phyloP scores from a whole-genome alignment of 2,329 filamentous ascomycete genomes.

The Talaromyces sp. region DNA sequence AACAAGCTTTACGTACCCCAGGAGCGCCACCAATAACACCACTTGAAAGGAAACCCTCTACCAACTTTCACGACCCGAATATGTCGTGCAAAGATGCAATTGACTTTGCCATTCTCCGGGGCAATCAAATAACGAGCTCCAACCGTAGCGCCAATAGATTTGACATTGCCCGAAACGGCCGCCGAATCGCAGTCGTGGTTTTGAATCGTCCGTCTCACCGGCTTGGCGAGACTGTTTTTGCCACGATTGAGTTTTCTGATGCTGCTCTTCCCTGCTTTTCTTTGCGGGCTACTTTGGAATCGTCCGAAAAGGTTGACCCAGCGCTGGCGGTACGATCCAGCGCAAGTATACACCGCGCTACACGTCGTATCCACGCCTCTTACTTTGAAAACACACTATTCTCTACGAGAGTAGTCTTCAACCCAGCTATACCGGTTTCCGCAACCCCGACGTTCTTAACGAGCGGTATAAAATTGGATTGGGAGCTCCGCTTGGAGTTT shows the following conservation, averaged over 20 bases:
- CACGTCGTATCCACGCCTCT: constrained; percentile 71
- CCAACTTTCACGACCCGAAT: constrained; percentile 47
- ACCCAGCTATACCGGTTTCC: constrained; percentile 71
- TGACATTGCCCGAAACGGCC: constrained; percentile 88
- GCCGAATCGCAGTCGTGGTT: constrained; percentile 83
- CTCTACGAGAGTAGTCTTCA: constrained; percentile 71
- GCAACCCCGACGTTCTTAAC: constrained; percentile 92
- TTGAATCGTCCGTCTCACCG: constrained; percentile 83
- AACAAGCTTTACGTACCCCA: constrained; percentile 48
- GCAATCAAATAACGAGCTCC: constrained; percentile 61
- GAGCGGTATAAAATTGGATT: constrained; percentile 77
- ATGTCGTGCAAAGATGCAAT: constrained; percentile 75
- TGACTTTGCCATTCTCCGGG: constrained; percentile 80
- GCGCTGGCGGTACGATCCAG: constrained; percentile 77
- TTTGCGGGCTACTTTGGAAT: constrained; percentile 77
- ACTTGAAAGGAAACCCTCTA: constrained; percentile 53
- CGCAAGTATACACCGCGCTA: constrained; percentile 79
- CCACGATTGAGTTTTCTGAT: constrained; percentile 75
- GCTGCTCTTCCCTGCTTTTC: constrained; percentile 79
- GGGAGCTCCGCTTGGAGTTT: constrained; percentile 88
- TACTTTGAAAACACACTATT: constrained; percentile 79
- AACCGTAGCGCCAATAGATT: constrained; percentile 86
- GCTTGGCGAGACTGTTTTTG: constrained; percentile 78
- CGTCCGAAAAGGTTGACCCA: constrained; percentile 73
- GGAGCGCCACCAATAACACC: constrained; percentile 64